Percentiles rank a stretch among this genome's conserved stretches.
These are phyloP conservation scores for Diplodia corticola DNA, from an alignment of 2,329 filamentous ascomycete species.

Conservation along the genomic window DNA sequence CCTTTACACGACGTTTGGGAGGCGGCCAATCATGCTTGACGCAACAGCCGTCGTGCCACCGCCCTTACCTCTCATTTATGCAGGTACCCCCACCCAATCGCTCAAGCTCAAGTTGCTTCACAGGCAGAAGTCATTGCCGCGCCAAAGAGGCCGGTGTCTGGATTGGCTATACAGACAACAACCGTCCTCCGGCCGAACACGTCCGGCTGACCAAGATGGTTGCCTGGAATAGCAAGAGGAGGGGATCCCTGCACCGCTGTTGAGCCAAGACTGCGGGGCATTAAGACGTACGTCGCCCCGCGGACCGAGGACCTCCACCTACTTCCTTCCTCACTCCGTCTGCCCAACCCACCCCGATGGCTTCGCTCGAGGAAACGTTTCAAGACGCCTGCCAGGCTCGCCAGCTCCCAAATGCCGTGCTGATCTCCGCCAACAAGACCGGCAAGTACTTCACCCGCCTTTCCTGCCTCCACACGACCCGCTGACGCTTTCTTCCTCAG, in stretches of 20 bases:
- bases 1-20: not conserved
- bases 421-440: conserved; percentile 31
- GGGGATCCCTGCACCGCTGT: not conserved
- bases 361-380: conserved; percentile 31
- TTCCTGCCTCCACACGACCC: not conserved
- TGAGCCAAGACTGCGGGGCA: not conserved
- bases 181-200: no score
- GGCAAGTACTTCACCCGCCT: conserved; percentile 25
- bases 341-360: conserved; percentile 15
- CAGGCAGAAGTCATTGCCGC: no score
- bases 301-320: no score
- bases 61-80: not conserved
- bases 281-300: not conserved
- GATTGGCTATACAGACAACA: no score
- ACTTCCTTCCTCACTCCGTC: not conserved
- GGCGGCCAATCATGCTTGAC: no score
- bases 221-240: not conserved
- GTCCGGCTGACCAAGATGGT: no score
- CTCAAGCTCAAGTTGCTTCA: no score
- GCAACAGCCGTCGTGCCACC: no score
- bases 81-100: no score
- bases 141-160: no score
- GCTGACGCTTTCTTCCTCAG: conserved; percentile 26
- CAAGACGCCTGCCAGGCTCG: conserved; percentile 28
- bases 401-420: conserved; percentile 32